Evolutionary conservation across 352 stramenopile genomes (phyloP).

Genomic region (Pythium utonaiense): DNA sequence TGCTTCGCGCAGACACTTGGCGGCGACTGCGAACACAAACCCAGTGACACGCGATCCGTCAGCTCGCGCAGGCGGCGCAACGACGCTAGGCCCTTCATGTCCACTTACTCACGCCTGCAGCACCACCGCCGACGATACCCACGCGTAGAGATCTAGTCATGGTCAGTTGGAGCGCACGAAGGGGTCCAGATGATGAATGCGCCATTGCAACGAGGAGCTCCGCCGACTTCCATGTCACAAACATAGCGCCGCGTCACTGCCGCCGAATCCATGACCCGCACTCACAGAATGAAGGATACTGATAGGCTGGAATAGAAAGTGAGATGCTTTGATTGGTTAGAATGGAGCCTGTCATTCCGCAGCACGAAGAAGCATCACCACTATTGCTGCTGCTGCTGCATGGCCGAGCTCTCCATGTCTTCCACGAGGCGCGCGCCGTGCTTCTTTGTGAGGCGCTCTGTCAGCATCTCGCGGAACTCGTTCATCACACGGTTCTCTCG

Average conservation of each 20-base stretch:
- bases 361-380: not conserved
- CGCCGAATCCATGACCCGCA: not conserved
- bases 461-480: conserved; percentile 95
- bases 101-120: conserved; percentile 69
- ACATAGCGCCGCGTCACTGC: not conserved
- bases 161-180: not conserved
- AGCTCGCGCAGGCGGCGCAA: not conserved
- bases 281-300: not conserved
- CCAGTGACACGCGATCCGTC: not conserved
- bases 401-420: conserved; percentile 74
- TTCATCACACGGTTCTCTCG: conserved; percentile 97
- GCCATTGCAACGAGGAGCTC: not conserved
- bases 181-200: not conserved
- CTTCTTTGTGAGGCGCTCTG: conserved; percentile 84
- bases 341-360: not conserved
- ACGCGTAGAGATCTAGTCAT: conserved; percentile 29
- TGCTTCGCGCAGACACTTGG: conserved; percentile 60
- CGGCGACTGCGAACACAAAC: conserved; percentile 41
- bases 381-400: conserved; percentile 35
- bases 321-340: conserved; percentile 12
- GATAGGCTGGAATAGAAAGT: not conserved
- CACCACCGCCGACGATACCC: conserved; percentile 67
- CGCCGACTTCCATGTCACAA: not conserved
- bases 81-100: not conserved
- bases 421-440: conserved; percentile 82